Percentiles rank a stretch among this genome's conserved stretches.
These are phyloP conservation scores for Ottelia alismoides DNA, from an alignment of 106 monocot species.

Conservation along the genomic window DNA sequence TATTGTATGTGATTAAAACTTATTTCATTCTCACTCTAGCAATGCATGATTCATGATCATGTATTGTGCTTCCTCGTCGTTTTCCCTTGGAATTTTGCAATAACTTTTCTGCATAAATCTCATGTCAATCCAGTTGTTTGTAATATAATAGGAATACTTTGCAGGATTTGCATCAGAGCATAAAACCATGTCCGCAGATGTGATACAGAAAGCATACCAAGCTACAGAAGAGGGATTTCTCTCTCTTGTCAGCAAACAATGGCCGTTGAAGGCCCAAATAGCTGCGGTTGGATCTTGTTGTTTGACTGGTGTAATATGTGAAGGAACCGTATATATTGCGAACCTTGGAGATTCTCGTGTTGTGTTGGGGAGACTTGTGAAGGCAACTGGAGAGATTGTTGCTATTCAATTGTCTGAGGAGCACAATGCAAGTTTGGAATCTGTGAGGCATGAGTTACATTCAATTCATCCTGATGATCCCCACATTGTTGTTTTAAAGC, in stretches of 20 bases:
- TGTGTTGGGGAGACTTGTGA: slow-evolving; percentile 12
- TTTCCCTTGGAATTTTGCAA: too few species aligned
- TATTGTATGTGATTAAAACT: too few species aligned
- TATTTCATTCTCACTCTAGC: too few species aligned
- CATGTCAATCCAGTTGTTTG: too few species aligned
- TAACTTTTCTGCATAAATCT: too few species aligned
- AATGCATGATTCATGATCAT: too few species aligned
- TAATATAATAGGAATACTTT: too few species aligned
- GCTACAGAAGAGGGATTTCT: slow-evolving; percentile 16
- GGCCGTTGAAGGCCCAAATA: slow-evolving; percentile 18
- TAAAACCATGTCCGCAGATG: slow-evolving; percentile 16
- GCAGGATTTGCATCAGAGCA: slow-evolving; percentile 15
- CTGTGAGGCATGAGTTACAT: slow-evolving; percentile 15
- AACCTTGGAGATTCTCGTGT: slow-evolving; percentile 22
- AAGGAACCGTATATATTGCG: slow-evolving; percentile 8
- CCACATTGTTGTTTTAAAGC: slow-evolving; percentile 18
- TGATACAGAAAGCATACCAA: slow-evolving; percentile 15
- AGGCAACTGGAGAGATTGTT: slow-evolving; percentile 12
- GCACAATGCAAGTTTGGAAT: slow-evolving; percentile 19
- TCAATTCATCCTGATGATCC: slow-evolving; percentile 20
- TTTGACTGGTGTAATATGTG: slow-evolving; percentile 15
- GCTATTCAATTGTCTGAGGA: slow-evolving; percentile 18
- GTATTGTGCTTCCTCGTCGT: too few species aligned
- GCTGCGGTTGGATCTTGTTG: slow-evolving; percentile 21
- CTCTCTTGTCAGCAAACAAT: slow-evolving; percentile 11